Base-by-base conservation (phyloP, 2,329 filamentous ascomycete species). In the Trichoderma sp. region DNA sequence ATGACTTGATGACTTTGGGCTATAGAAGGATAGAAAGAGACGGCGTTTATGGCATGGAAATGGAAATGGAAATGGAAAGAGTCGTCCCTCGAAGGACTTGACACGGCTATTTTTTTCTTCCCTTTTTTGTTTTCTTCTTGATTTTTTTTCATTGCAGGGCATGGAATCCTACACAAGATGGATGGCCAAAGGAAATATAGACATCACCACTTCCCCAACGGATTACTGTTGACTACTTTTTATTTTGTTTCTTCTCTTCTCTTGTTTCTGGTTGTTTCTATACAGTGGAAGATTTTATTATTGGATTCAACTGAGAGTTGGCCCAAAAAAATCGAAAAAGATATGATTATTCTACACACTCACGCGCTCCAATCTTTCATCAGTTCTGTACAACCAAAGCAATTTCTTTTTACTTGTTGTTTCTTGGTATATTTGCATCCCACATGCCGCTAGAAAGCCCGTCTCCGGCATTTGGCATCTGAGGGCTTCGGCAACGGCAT, bases 1-100 rank as follows among this genome's bases (percentile, higher is more conserved):
- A 85, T 80, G 84, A 85, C 78, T 80, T 85, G 80, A 85, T 81
- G 84, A 85, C 77, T 79, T 81, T 79, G 81, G 82, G 78, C 77
- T 82, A 85, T 85, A 85, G 82, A 85, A 79, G 79, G 77, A 83
- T 83, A 84, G 82, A 85, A 78, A 80, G 83, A 82, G 80, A 79
- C 77, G 84, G 84, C 83, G 84, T 85, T 85, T 78, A 81, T 74
- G 80, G 80, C n/a, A 77, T 78, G 78, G 79, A 68, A 71, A 59
- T 76, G 71, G 76, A 71, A 71, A 60, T 71, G 56, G 68, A 71
- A 71, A 71, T 71, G 68, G 68, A 69, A 59, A 71, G 74, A 74
- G 62, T 67, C 75, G 64, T 56, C 33, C 75, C 68, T 63, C 35
- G 16, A 45, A 74, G 62, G 71, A 41, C 31, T 67, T 66, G 71